phyloP scores from a whole-genome alignment of 345 rosid species.

The Gossypium thurberi region DNA sequence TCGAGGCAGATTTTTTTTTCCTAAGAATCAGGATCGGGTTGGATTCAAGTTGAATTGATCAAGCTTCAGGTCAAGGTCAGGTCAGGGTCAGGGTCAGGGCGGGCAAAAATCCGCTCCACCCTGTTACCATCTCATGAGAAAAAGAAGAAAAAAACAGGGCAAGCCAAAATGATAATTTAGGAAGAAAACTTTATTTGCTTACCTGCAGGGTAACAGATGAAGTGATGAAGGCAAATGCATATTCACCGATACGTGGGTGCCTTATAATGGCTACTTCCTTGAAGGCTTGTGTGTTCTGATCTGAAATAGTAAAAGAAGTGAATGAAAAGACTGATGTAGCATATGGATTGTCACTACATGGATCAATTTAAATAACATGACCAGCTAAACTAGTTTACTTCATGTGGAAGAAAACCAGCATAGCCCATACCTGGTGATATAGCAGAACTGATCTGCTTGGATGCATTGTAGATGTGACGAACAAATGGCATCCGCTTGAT shows the following conservation, averaged over 20 bases:
- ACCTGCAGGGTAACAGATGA: slow-evolving; percentile 88
- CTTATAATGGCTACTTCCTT: slow-evolving; percentile 97
- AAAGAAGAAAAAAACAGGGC: background rate
- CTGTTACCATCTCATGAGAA: too few relatives aligned
- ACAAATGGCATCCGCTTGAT: slow-evolving; percentile 98
- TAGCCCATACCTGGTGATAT: slow-evolving; percentile 77
- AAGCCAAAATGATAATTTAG: background rate
- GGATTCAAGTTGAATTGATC: too few relatives aligned
- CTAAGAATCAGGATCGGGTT: too few relatives aligned
- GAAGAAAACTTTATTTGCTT: slow-evolving; percentile 12
- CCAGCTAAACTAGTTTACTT: background rate
- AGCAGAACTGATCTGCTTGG: slow-evolving; percentile 98
- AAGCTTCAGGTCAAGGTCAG: too few relatives aligned
- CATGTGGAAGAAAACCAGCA: slow-evolving; percentile 2
- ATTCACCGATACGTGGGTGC: slow-evolving; percentile 98
- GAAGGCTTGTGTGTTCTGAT: slow-evolving; percentile 92
- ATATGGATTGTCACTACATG: background rate
- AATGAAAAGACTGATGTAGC: slow-evolving; percentile 3
- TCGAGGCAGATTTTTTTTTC: too few relatives aligned
- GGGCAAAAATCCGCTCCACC: too few relatives aligned
- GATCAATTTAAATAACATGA: slow-evolving; percentile 11
- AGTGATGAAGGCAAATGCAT: slow-evolving; percentile 95
- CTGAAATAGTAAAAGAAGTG: slow-evolving; percentile 32
- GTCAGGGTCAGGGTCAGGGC: too few relatives aligned
- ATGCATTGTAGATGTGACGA: slow-evolving; percentile 94